Percentiles rank a stretch among this genome's conserved stretches.
Evolutionary conservation across 768 basidiomycete species (phyloP).

Genomic region (Coprinopsis cinerea): DNA sequence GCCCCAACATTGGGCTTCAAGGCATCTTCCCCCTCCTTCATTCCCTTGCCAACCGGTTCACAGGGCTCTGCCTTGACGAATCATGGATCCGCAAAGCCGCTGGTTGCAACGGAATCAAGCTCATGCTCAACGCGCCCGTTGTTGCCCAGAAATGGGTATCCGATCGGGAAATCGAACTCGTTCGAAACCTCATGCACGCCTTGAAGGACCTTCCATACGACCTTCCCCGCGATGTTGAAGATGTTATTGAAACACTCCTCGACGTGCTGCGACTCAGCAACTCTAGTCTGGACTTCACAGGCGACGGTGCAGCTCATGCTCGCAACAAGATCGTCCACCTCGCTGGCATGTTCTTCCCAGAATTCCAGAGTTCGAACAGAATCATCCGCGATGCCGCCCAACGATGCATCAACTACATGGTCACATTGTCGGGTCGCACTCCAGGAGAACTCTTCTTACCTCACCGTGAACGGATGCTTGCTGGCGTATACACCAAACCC

Average conservation of each 20-base stretch:
- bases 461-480: slow-evolving; percentile 83
- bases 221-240: slow-evolving; percentile 73
- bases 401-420: slow-evolving; percentile 71
- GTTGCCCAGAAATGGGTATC: slow-evolving; percentile 74
- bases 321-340: slow-evolving; percentile 61
- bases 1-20: slow-evolving; percentile 38
- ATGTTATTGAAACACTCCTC: slow-evolving; percentile 72
- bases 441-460: slow-evolving; percentile 76
- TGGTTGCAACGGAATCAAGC: slow-evolving; percentile 79
- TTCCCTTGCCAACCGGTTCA: slow-evolving; percentile 78
- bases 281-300: slow-evolving; percentile 38
- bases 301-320: slow-evolving; percentile 36
- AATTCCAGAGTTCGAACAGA: slow-evolving; percentile 81
- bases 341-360: slow-evolving; percentile 79
- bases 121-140: slow-evolving; percentile 67
- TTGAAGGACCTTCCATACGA: slow-evolving; percentile 93
- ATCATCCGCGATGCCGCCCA: slow-evolving; percentile 83
- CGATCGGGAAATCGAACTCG: slow-evolving; percentile 84
- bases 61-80: slow-evolving; percentile 84
- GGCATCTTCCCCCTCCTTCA: slow-evolving; percentile 69
- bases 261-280: slow-evolving; percentile 38
- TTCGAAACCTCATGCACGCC: slow-evolving; percentile 84
- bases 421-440: slow-evolving; percentile 64
- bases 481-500: slow-evolving; percentile 93
- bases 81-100: slow-evolving; percentile 87